phyloP scores from a whole-genome alignment of 2,329 filamentous ascomycete genomes.

The Mycogone perniciosa region DNA sequence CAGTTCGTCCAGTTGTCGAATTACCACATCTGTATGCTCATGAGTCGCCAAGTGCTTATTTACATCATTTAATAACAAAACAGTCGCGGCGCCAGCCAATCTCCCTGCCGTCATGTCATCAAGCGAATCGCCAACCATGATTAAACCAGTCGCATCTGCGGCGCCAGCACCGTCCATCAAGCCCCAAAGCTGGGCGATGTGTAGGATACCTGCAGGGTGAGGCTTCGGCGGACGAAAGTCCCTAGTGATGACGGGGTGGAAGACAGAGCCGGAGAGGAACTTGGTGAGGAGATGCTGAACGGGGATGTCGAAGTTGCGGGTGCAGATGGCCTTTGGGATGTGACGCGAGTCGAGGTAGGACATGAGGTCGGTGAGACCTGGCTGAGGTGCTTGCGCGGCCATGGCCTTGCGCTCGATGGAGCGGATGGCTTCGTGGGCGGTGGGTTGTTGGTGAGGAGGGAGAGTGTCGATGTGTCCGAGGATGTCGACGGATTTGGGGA shows the following conservation, averaged over 20 bases:
- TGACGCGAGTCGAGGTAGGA: slow-evolving; percentile 63
- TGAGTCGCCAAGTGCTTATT: slow-evolving; percentile 65
- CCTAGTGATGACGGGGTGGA: slow-evolving; percentile 75
- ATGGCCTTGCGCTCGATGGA: slow-evolving; percentile 77
- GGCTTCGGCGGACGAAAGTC: slow-evolving; percentile 83
- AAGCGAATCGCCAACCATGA: slow-evolving; percentile 72
- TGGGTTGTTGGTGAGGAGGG: slow-evolving; percentile 50
- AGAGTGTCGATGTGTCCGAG: slow-evolving; percentile 80
- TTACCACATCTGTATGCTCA: slow-evolving; percentile 69
- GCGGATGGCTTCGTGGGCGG: slow-evolving; percentile 68
- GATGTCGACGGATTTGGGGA: slow-evolving; percentile 71
- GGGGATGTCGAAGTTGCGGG: slow-evolving; percentile 82
- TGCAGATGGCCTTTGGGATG: slow-evolving; percentile 80
- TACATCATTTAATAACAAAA: slow-evolving; percentile 80
- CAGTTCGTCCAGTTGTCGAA: slow-evolving; percentile 67
- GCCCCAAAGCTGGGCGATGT: slow-evolving; percentile 75
- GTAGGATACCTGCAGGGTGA: slow-evolving; percentile 77
- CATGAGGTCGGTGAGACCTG: slow-evolving; percentile 74
- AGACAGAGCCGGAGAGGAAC: slow-evolving; percentile 62
- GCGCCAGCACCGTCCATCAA: slow-evolving; percentile 32
- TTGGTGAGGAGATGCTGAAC: slow-evolving; percentile 68
- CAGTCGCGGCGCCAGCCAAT: slow-evolving; percentile 78
- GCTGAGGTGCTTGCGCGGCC: slow-evolving; percentile 71
- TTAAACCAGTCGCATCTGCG: slow-evolving; percentile 42
- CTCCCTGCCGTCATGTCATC: slow-evolving; percentile 91